Conservation (phyloP, 2,329 filamentous ascomycete species). For the Ampelomyces quisqualis region DNA sequence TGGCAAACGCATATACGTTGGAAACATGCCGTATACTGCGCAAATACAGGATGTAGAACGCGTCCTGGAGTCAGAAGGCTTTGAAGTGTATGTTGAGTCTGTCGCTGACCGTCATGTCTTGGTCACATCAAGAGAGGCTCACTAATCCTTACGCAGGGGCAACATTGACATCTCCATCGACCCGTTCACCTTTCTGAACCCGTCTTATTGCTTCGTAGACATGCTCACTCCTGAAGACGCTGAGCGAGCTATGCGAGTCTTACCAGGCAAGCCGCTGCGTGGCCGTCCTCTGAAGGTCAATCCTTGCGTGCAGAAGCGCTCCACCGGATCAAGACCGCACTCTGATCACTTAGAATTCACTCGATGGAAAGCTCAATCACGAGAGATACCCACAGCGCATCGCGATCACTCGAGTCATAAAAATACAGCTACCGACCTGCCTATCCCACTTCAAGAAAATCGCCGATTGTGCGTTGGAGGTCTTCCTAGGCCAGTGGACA, state of each 20-base stretch:
- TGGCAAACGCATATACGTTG: not conserved
- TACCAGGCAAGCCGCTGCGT: constrained; percentile 58
- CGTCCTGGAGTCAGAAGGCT: not conserved
- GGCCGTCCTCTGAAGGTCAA: constrained; percentile 64
- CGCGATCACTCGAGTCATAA: not conserved
- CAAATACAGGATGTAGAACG: not conserved
- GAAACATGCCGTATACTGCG: not conserved
- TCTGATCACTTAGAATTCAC: not conserved
- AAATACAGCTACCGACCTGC: not conserved
- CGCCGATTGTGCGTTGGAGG: constrained; percentile 52
- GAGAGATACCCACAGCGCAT: not conserved
- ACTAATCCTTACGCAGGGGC: constrained; percentile 29
- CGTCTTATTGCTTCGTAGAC: constrained; percentile 74
- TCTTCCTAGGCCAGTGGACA: constrained; percentile 48
- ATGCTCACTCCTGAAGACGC: constrained; percentile 60
- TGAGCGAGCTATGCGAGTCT: constrained; percentile 56
- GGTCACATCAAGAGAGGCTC: too few relatives aligned
- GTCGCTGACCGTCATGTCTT: too few relatives aligned
- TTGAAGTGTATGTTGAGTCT: too few relatives aligned
- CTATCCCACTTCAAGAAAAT: constrained; percentile 36
- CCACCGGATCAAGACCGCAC: not conserved
- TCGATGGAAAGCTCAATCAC: not conserved
- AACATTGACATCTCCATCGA: constrained; percentile 70
- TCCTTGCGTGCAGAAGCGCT: constrained; percentile 17
- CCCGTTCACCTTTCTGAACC: constrained; percentile 66